Evolutionary conservation across 2,329 filamentous ascomycete genomes (phyloP).

Genomic region (Colletotrichum spinosum): DNA sequence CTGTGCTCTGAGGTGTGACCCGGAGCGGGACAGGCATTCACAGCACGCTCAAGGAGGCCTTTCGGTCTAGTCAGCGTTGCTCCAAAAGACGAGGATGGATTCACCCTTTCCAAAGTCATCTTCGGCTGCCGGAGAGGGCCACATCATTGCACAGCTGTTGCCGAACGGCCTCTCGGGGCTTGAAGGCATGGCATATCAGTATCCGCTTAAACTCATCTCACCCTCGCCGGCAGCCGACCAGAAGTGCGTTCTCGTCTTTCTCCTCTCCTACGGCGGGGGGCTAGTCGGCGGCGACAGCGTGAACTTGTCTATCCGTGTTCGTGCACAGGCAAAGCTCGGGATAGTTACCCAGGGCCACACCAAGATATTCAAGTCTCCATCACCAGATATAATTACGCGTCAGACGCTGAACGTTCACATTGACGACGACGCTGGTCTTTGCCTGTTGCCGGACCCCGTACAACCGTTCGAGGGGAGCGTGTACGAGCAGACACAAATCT

Average conservation of each 20-base stretch:
- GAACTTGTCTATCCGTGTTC: slow-evolving; percentile 76
- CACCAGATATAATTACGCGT: slow-evolving; percentile 64
- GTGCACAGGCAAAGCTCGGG: slow-evolving; percentile 72
- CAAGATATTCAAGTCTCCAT: slow-evolving; percentile 89
- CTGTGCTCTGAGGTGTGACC: too few relatives aligned
- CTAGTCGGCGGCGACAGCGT: slow-evolving; percentile 90
- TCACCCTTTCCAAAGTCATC: slow-evolving; percentile 84
- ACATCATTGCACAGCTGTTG: slow-evolving; percentile 78
- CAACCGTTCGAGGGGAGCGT: slow-evolving; percentile 89
- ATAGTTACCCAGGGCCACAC: slow-evolving; percentile 84
- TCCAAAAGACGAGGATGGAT: slow-evolving; percentile 51
- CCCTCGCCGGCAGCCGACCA: slow-evolving; percentile 75
- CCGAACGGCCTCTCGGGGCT: slow-evolving; percentile 79
- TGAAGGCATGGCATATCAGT: slow-evolving; percentile 85
- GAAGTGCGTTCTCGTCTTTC: slow-evolving; percentile 82
- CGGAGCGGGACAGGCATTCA: background rate
- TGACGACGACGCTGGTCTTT: slow-evolving; percentile 64
- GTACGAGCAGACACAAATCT: slow-evolving; percentile 87
- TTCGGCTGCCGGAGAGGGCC: slow-evolving; percentile 81
- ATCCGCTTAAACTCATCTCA: slow-evolving; percentile 93
- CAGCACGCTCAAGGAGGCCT: background rate
- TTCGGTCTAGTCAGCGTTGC: background rate
- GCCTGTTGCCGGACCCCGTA: slow-evolving; percentile 88
- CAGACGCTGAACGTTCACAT: slow-evolving; percentile 67
- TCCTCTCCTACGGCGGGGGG: slow-evolving; percentile 94